Evolutionary conservation across 2,329 filamentous ascomycete species (phyloP).

Genomic region (Penicillium sp.): DNA sequence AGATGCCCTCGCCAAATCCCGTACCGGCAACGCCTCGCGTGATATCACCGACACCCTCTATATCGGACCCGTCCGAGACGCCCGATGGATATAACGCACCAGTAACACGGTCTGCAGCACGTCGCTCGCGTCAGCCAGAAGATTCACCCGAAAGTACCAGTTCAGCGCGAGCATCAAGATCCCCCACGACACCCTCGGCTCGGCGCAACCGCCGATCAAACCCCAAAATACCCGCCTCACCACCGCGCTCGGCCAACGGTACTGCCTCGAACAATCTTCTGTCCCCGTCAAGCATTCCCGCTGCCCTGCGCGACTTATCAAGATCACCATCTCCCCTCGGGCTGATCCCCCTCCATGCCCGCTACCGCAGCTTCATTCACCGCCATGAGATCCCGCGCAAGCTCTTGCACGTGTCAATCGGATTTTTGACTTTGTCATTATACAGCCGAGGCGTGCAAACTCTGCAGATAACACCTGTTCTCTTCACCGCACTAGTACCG

Average conservation of each 20-base stretch:
- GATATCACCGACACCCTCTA: conserved; percentile 82
- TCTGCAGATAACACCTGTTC: conserved; percentile 74
- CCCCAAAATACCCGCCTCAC: conserved; percentile 44
- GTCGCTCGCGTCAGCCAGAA: conserved; percentile 54
- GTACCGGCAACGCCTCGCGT: conserved; percentile 81
- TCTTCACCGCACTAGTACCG: conserved; percentile 77
- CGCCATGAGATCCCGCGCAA: conserved; percentile 97
- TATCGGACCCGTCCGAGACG: conserved; percentile 49
- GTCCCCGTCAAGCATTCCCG: conserved; percentile 51
- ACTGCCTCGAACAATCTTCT: conserved; percentile 41
- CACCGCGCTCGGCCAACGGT: conserved; percentile 38
- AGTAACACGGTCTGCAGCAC: conserved; percentile 71
- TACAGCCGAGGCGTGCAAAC: conserved; percentile 80
- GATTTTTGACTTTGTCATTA: conserved; percentile 85
- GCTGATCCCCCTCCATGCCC: conserved; percentile 89
- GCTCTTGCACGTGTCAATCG: conserved; percentile 89
- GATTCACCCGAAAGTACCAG: conserved; percentile 45
- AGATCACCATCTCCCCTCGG: conserved; percentile 90
- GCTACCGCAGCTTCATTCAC: conserved; percentile 90
- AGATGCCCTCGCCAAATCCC: conserved; percentile 51
- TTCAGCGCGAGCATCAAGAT: conserved; percentile 52
- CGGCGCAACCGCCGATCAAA: conserved; percentile 37
- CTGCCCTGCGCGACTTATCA: conserved; percentile 84
- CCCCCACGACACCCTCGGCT: conserved; percentile 17
- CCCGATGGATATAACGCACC: conserved; percentile 70